Evolutionary conservation across 371 early-diverging fungal genomes (phyloP), one percentile per base, ranked within the genome.

Genomic region (Dentiscutata heterogama): DNA sequence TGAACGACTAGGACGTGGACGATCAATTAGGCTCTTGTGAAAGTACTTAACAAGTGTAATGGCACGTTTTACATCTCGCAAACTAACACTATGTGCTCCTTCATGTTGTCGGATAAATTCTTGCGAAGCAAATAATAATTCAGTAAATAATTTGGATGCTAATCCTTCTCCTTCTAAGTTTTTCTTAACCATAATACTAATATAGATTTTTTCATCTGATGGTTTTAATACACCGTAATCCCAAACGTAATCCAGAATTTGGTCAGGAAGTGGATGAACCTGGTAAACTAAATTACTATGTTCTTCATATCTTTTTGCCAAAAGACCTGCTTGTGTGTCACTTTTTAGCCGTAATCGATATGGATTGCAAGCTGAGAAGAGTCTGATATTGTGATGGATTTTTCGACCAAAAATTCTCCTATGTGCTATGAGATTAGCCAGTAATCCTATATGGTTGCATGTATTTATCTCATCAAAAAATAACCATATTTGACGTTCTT

Each of bases 381-480:
- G 46, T 6, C 81, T 51, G 72, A 81, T 81, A 61, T 81, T 81
- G 3, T 14, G 53, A 60, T 81, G 81, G 13, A 74, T 74, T 6
- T 46, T n/a, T 18, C 35, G 56, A 22, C 81, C 73, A 27, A 51
- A 18, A 7, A 81, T 5, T 31, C 25, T 29, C 46, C 75, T 16
- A 61, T 73, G 58, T 11, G 74, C 29, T 39, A 81, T 81, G 6
- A 81, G 67, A 60, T 68, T 39, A 11, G 73, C 54, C 8, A 81
- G 60, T 3, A 81, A n/a, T 1, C 72, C 71, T 0, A 81, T 73
- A 27, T 81, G 72, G 46, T 81, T 75, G 50, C 82, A 81, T 31
- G 82, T 73, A n/a, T 81, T 81, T 5, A 81, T 72, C 58, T 81
- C 82, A 64, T 81, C 82, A 72, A 70, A 81, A 60, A 81, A 81